These are phyloP conservation scores for Coniochaeta ligniaria DNA, from an alignment of 2,329 filamentous ascomycete species.

Conservation along the genomic window DNA sequence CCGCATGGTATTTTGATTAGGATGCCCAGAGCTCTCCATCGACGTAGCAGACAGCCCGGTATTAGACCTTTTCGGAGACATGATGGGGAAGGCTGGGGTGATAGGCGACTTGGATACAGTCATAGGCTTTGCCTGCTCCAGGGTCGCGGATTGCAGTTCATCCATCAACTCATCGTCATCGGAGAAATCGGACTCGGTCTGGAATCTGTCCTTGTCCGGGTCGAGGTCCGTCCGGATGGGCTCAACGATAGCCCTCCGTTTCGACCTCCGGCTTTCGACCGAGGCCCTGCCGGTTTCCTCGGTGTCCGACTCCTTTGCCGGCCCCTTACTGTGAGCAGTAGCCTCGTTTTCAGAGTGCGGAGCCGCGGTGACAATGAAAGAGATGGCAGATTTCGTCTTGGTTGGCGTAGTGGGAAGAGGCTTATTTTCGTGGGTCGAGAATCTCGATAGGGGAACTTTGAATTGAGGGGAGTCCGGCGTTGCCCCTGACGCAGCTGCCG, in stretches of 20 bases:
- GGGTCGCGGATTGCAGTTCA: constrained; percentile 72
- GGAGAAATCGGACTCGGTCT: constrained; percentile 39
- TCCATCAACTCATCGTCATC: constrained; percentile 83
- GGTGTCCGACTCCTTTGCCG: constrained; percentile 9
- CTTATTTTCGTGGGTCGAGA: constrained; percentile 31
- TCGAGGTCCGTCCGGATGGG: constrained; percentile 48
- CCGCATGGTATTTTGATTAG: constrained; percentile 17
- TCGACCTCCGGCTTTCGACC: constrained; percentile 21
- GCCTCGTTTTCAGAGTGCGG: constrained; percentile 10
- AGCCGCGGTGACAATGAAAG: constrained; percentile 8
- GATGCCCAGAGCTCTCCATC: constrained; percentile 4
- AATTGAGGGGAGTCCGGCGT: constrained; percentile 13
- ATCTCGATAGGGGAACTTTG: constrained; percentile 32
- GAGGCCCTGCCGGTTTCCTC: constrained; percentile 18
- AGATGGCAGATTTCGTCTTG: background rate
- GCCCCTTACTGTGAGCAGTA: constrained; percentile 8
- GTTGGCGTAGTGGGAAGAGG: constrained; percentile 15
- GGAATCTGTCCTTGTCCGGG: constrained; percentile 21
- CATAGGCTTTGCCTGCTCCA: constrained; percentile 78
- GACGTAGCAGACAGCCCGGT: constrained; percentile 2
- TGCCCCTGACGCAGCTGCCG: constrained; percentile 4
- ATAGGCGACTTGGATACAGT: constrained; percentile 78
- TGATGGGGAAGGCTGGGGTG: constrained; percentile 49
- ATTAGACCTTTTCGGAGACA: constrained; percentile 18
- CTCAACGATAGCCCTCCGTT: constrained; percentile 33